Base-by-base conservation (phyloP, 345 rosid genomes). In the Nephelium lappaceum region DNA sequence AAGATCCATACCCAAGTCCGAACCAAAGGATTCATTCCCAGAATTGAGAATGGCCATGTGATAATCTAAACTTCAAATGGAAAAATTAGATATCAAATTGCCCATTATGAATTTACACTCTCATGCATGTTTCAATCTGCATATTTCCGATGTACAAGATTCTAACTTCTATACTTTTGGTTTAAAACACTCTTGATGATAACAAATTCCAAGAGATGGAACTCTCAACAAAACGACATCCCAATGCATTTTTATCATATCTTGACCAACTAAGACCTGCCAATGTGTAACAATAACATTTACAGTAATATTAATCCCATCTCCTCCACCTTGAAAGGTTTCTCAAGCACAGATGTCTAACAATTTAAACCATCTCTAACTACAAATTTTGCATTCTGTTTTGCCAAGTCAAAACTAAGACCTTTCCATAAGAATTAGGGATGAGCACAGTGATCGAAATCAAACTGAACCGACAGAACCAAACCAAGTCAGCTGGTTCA, bases 1-100 rank as follows among this genome's bases (percentile, higher is more conserved):
- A 16, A 41, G 41, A 72, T 73, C 12, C 41, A 41, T 42, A 41
- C 77, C 21, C 6, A 42, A 73, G 68, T 73, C 77, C 42, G 36
- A 14, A 49, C 55, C 55, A 49, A 49, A 16, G 23, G 41, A 72
- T 74, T 11, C 61, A 45, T 25, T 45, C 77, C 58, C 9, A 45
- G 64, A 58, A 63, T 60, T 63, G 57, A 42, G 18, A 42, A 31
- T 25, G 43, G 24, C 57, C 47, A 73, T 42, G 16, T 39, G 55
- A 58, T 11, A 45, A 27, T 25, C 31, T 55, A 23, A 47, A 36
- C 69, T 45, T 63, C 38, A 49, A 65, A 74, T 18, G 58, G 49
- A 3, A 21, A 41, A 24, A 5, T 11, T 45, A 45, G 8, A 51
- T 57, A 45, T 41, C 14, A 72, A 72, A 38, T 38, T 36, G 76